phyloP scores from a whole-genome alignment of 768 basidiomycete species.

The Boletellus ananas region DNA sequence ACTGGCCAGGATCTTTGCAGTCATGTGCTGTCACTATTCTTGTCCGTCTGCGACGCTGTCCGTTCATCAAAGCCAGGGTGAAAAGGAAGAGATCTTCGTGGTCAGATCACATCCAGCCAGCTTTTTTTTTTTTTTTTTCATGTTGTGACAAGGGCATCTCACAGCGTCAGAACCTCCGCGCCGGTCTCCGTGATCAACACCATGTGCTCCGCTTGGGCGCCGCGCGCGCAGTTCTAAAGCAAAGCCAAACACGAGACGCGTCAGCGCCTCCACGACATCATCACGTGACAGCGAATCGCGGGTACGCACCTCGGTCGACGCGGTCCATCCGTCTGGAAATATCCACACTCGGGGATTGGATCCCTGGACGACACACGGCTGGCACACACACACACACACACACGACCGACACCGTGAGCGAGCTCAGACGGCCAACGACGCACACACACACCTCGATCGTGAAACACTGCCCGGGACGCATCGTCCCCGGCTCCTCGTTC shows the following conservation, averaged over 20 bases:
- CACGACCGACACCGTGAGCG: too few species aligned
- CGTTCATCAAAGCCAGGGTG: too few species aligned
- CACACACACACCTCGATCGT: slow-evolving; percentile 71
- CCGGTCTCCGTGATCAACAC: slow-evolving; percentile 77
- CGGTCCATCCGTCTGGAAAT: slow-evolving; percentile 92
- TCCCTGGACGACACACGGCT: slow-evolving; percentile 74
- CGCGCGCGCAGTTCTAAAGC: slow-evolving; percentile 68
- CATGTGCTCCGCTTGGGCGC: slow-evolving; percentile 88
- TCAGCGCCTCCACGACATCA: too few species aligned
- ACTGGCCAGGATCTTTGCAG: too few species aligned
- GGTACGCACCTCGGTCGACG: slow-evolving; percentile 70
- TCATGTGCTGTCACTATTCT: too few species aligned
- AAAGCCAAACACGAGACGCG: too few species aligned
- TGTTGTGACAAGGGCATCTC: not conserved
- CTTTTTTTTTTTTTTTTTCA: too few species aligned
- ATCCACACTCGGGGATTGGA: slow-evolving; percentile 63
- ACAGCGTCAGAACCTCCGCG: slow-evolving; percentile 70
- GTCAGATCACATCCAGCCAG: too few species aligned
- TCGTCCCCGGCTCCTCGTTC: slow-evolving; percentile 78
- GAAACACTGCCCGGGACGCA: slow-evolving; percentile 86
- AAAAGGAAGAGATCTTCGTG: too few species aligned
- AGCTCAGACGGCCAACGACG: too few species aligned
- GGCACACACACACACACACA: too few species aligned
- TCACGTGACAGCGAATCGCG: not conserved
- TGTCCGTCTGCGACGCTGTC: too few species aligned